A percentile compares a stretch with the other conserved stretches of the same genome.
Conservation (phyloP, 2,329 filamentous ascomycete genomes). For the Aspergillus quadricinctus region DNA sequence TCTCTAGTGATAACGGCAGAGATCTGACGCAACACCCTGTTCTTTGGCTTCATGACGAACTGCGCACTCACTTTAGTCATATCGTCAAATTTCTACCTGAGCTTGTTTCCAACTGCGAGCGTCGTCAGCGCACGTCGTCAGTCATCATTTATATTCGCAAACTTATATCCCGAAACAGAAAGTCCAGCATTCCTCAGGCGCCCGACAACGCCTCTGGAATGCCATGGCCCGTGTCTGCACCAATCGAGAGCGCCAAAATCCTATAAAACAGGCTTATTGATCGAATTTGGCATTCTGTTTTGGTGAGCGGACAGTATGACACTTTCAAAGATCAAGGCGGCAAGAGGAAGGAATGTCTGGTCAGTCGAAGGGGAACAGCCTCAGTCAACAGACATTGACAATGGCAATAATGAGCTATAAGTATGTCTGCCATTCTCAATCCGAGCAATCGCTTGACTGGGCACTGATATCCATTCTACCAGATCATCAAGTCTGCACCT, state of each 20-base stretch:
- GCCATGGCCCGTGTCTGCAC: background rate
- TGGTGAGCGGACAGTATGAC: background rate
- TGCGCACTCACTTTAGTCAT: background rate
- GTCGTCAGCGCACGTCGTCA: background rate
- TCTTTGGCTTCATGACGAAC: background rate
- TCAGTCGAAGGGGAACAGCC: background rate
- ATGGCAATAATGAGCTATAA: background rate
- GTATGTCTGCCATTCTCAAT: background rate
- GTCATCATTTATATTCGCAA: background rate
- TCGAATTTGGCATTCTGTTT: background rate
- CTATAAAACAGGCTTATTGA: background rate
- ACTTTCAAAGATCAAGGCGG: background rate
- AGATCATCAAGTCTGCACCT: background rate
- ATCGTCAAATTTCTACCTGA: background rate
- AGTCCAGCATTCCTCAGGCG: constrained; percentile 16
- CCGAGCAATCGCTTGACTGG: background rate
- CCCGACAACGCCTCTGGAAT: constrained; percentile 24
- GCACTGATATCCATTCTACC: background rate
- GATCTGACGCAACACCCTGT: background rate
- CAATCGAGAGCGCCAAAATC: background rate
- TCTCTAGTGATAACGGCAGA: too few species aligned
- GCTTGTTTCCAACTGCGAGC: background rate
- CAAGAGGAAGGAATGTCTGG: background rate
- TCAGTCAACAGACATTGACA: background rate
- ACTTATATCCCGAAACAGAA: background rate